Conservation (phyloP, 2,329 filamentous ascomycete species). For the Dothiorella sarmentorum region DNA sequence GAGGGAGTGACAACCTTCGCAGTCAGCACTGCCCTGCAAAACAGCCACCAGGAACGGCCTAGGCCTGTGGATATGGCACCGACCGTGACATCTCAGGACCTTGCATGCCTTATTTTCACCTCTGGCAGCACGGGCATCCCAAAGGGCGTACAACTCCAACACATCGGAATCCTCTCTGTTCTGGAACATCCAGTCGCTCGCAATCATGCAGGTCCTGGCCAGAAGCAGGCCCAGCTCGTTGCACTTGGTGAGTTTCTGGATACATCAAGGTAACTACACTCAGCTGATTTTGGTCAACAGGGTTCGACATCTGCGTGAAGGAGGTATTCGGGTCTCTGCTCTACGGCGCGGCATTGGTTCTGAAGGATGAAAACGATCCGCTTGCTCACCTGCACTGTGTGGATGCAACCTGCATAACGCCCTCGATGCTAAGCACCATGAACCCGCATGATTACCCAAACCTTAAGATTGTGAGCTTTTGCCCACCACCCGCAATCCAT, state of each 20-base stretch:
- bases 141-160: slow-evolving; percentile 13
- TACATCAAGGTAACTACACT: too few relatives aligned
- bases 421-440: slow-evolving; percentile 11
- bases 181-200: slow-evolving; percentile 9
- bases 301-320: slow-evolving; percentile 19
- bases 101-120: slow-evolving; percentile 17
- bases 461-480: slow-evolving; percentile 7
- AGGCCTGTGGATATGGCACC: too few relatives aligned
- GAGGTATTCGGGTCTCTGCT: slow-evolving; percentile 18
- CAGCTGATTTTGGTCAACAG: too few relatives aligned
- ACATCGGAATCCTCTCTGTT: slow-evolving; percentile 15
- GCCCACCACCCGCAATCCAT: too few relatives aligned
- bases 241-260: too few relatives aligned
- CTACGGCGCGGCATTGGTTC: slow-evolving; percentile 19
- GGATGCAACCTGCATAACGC: slow-evolving; percentile 15
- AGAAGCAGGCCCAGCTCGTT: slow-evolving; percentile 18
- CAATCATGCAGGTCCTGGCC: slow-evolving; percentile 14
- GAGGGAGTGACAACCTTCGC: too few relatives aligned
- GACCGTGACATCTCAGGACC: neutral
- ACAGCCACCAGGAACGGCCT: too few relatives aligned
- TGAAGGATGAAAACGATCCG: slow-evolving; percentile 16
- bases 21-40: too few relatives aligned
- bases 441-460: slow-evolving; percentile 7
- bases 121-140: slow-evolving; percentile 17
- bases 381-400: slow-evolving; percentile 12